These are phyloP conservation scores for Xylariaceae sp. DNA, from an alignment of 2,329 filamentous ascomycete genomes.

Conservation along the genomic window DNA sequence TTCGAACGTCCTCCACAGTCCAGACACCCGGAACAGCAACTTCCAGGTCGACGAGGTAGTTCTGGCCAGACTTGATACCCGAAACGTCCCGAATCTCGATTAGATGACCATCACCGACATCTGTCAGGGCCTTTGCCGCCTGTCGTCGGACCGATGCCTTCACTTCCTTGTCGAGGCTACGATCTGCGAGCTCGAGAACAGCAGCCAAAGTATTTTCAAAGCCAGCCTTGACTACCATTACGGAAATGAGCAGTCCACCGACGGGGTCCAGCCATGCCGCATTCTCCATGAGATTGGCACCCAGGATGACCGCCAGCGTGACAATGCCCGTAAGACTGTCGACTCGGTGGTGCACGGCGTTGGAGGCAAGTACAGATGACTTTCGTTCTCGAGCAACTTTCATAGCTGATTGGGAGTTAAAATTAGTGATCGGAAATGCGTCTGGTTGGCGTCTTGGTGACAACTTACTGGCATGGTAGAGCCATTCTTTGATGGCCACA, in stretches of 20 bases:
- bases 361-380: constrained; percentile 90
- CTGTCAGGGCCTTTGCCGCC: constrained; percentile 49
- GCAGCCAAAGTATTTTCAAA: constrained; percentile 77
- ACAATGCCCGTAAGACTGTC: constrained; percentile 94
- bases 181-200: constrained; percentile 84
- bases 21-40: constrained; percentile 69
- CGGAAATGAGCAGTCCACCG: constrained; percentile 82
- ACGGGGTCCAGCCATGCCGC: constrained; percentile 92
- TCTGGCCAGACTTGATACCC: constrained; percentile 92
- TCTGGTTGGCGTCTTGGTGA: no score
- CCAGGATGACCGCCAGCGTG: constrained; percentile 79
- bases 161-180: constrained; percentile 78
- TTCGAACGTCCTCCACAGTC: constrained; percentile 63
- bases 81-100: constrained; percentile 71
- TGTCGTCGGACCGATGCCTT: constrained; percentile 64
- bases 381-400: constrained; percentile 92
- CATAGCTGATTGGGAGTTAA: constrained; percentile 55
- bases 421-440: no score
- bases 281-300: constrained; percentile 77
- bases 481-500: constrained; percentile 90
- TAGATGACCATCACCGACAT: constrained; percentile 45
- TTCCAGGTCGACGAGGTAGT: constrained; percentile 88
- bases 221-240: constrained; percentile 88
- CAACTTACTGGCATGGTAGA: constrained; percentile 89
- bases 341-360: constrained; percentile 92